Base-by-base conservation (phyloP, 768 basidiomycete genomes). In the Lactarius indigo region DNA sequence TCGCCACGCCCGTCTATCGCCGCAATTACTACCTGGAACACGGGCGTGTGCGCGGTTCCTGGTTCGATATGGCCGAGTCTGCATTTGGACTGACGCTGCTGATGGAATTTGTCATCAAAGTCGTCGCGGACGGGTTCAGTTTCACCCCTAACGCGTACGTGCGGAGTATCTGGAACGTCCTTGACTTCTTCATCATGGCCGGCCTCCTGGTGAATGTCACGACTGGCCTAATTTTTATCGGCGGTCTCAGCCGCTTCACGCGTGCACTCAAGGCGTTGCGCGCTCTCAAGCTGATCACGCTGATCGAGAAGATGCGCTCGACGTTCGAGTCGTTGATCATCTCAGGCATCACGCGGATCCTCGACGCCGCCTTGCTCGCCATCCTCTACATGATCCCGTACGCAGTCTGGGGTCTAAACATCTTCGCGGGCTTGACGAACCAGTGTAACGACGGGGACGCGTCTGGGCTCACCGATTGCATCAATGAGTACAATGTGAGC, bases 81-180 rank as follows among this genome's bases (percentile, higher is more conserved):
- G 78, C 83, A 0, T 89, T 97, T 64, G 89, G 88, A 0, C 77
- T 89, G 69, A 77, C 82, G 5, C 86, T 96, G 26, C 78, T 96
- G 54, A 69, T 87, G 64, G 96, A 98, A 73, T 94, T 95, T 72
- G 61, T 89, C 69, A 87, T 97, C 86, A 98, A 98, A 77, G 78
- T 95, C 74, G 79, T 94, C 57, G 96, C 96, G 1, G 96, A 98
- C 73, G 96, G 96, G 0, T 90, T 96, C 75, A 73, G 90, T 17
- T 94, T 95, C 78, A 88, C 91, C 0, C 94, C 94, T 0, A 95
- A 95, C 71, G 94, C 94, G 0, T 98, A 98, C 74, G 75, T 97
- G 33, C 88, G 88, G 31, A 92, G 91, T 68, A 88, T 95, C 9
- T 98, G 95, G 94, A 98, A 98, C 75, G 76, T 89, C 71, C 78